A percentile compares a stretch with the other conserved stretches of the same genome.
Conservation (phyloP, 2,329 filamentous ascomycete genomes). For the Alternaria viburni region DNA sequence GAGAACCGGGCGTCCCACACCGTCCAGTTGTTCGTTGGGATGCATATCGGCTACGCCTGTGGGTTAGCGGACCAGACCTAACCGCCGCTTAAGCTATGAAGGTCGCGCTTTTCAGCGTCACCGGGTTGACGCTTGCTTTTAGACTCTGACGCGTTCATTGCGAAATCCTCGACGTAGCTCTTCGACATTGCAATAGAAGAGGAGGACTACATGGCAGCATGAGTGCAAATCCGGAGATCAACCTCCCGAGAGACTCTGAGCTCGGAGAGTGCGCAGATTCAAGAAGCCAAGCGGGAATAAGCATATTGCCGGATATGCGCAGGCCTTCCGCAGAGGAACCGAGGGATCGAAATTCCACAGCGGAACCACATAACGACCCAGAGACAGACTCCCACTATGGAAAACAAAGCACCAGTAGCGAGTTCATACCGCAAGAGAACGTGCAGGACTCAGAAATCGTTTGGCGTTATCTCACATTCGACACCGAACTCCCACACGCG, state of each 20-base stretch:
- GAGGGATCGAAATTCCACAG: slow-evolving; percentile 16
- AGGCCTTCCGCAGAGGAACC: not conserved
- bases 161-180: not conserved
- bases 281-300: slow-evolving; percentile 40
- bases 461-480: slow-evolving; percentile 67
- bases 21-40: slow-evolving; percentile 13
- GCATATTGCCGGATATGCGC: slow-evolving; percentile 11
- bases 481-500: slow-evolving; percentile 62
- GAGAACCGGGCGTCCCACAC: slow-evolving; percentile 3
- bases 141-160: slow-evolving; percentile 1
- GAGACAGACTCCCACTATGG: slow-evolving; percentile 23
- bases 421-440: slow-evolving; percentile 12
- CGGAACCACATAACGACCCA: slow-evolving; percentile 10
- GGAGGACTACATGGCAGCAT: slow-evolving; percentile 29
- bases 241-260: slow-evolving; percentile 35
- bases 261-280: slow-evolving; percentile 11
- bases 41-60: slow-evolving; percentile 7
- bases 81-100: slow-evolving; percentile 10
- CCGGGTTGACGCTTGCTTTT: not conserved
- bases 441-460: slow-evolving; percentile 50
- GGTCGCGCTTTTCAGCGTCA: slow-evolving; percentile 13
- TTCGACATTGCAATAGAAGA: not conserved
- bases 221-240: slow-evolving; percentile 45
- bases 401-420: slow-evolving; percentile 16
- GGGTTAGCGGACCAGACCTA: slow-evolving; percentile 14